Base-by-base conservation (phyloP, 2,329 filamentous ascomycete genomes). In the Fusarium sp. region DNA sequence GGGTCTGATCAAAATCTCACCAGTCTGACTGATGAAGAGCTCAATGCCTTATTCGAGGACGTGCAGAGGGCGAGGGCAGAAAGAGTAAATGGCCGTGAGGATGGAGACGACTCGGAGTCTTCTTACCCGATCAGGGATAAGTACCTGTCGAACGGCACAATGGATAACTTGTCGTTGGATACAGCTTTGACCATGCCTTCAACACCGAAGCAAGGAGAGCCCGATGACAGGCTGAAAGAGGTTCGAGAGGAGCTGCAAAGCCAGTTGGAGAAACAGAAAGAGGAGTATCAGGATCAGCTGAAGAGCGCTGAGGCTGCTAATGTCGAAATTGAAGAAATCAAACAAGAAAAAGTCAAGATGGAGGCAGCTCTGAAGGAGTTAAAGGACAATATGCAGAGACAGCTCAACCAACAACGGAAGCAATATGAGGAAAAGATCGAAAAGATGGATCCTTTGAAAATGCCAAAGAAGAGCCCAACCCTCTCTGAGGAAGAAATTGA, bases 91-190 rank as follows among this genome's bases (percentile, higher is more conserved):
- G 86, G 81, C 6, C 88, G 94, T 21, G 94, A 95, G 63, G 90
- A 91, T 39, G 92, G 95, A 56, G 95, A 97, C 57, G 96, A 98
- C 76, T 88, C 90, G 53, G 96, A 99, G 70, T 97, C 95, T 27
- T 97, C 95, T 1, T 97, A 94, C 75, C 91, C 93, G 3, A 84
- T 94, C 29, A 87, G 96, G 50, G 96, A 99, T 72, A 98, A 98
- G 75, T 98, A 98, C 78, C 88, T 97, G 82, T 97, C 94, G 4
- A 96, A 91, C 55, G 95, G 95, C 3, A 97, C 95, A 0, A 85
- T 98, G 52, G 96, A 99, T 79, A 97, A 97, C 76, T 96, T 97
- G 74, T 98, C 95, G 3, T 84, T 99, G 17, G 96, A 99, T 76
- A 99, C 96, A 2, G 91, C 90, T 14, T 84, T 99, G 49, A 99